Evolutionary conservation across 441 rosid species (phyloP).

Genomic region (Jatropha multifida): DNA sequence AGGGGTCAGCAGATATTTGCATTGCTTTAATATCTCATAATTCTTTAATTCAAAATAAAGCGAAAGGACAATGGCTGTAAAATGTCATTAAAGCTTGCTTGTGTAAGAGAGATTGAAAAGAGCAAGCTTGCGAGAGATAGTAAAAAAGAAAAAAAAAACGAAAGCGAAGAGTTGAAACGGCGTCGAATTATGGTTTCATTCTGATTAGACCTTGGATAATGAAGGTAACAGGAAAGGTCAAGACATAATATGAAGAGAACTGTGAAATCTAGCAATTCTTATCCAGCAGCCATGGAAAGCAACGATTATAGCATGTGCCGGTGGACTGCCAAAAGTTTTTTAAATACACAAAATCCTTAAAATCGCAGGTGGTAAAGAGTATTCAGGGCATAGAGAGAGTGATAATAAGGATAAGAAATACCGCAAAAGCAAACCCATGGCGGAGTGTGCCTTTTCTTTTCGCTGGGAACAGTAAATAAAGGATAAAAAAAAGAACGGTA

Average conservation of each 20-base stretch:
- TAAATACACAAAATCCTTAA: too few species aligned
- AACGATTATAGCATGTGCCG: constrained; percentile 18
- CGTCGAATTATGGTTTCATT: constrained; percentile 18
- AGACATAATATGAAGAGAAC: constrained; percentile 12
- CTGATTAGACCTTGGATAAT: constrained; percentile 25
- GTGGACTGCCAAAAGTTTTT: background rate
- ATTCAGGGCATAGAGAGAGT: background rate
- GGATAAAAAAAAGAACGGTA: too few species aligned
- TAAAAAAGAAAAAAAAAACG: background rate
- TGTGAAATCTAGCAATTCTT: constrained; percentile 9
- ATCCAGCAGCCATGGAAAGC: constrained; percentile 17
- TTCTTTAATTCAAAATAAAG: background rate
- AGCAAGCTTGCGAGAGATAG: background rate
- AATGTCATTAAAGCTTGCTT: constrained; percentile 25
- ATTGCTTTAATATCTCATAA: too few species aligned
- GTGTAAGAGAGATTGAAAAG: constrained; percentile 8
- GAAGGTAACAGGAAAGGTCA: constrained; percentile 29
- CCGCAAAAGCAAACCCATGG: constrained; percentile 3
- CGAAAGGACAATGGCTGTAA: background rate
- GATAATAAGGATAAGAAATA: background rate
- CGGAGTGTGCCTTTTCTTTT: background rate
- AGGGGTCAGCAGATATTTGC: too few species aligned
- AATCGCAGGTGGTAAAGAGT: background rate
- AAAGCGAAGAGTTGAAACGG: constrained; percentile 12
- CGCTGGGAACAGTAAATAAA: too few species aligned